Evolutionary conservation across 176 grass and related monocot genomes (phyloP).

Genomic region (Aechmea fasciata): DNA sequence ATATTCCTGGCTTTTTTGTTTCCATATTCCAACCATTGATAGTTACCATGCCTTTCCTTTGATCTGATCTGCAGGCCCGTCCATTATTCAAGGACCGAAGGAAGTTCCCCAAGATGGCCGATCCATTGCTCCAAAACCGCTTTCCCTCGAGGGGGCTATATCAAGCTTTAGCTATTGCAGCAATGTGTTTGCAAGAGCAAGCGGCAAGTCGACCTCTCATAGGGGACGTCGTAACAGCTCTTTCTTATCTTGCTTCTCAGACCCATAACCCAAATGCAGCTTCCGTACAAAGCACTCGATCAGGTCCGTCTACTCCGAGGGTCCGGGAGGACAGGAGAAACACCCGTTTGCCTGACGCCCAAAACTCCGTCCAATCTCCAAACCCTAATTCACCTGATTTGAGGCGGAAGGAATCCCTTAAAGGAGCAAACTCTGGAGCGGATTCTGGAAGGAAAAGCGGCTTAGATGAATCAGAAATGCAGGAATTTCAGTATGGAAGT

Average conservation of each 20-base stretch:
- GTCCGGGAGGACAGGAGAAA: conserved; percentile 22
- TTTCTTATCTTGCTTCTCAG: conserved; percentile 97
- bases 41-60: not conserved
- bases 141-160: conserved; percentile 94
- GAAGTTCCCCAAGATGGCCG: conserved; percentile 92
- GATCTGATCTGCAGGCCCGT: conserved; percentile 64
- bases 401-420: conserved; percentile 35
- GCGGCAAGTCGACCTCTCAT: conserved; percentile 83
- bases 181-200: conserved; percentile 99
- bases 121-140: conserved; percentile 65
- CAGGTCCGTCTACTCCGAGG: conserved; percentile 60
- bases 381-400: conserved; percentile 49
- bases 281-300: conserved; percentile 33
- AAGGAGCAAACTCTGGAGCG: conserved; percentile 28
- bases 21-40: not conserved
- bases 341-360: conserved; percentile 26
- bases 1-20: no score
- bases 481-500: conserved; percentile 12
- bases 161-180: conserved; percentile 92
- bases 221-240: conserved; percentile 90
- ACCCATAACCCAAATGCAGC: conserved; percentile 66
- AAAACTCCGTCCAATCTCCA: conserved; percentile 33
- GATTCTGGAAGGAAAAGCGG: conserved; percentile 64
- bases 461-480: conserved; percentile 41
- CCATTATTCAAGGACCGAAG: conserved; percentile 92